Base-by-base conservation (phyloP, 2,329 filamentous ascomycete genomes). In the Penicillium frequentans region DNA sequence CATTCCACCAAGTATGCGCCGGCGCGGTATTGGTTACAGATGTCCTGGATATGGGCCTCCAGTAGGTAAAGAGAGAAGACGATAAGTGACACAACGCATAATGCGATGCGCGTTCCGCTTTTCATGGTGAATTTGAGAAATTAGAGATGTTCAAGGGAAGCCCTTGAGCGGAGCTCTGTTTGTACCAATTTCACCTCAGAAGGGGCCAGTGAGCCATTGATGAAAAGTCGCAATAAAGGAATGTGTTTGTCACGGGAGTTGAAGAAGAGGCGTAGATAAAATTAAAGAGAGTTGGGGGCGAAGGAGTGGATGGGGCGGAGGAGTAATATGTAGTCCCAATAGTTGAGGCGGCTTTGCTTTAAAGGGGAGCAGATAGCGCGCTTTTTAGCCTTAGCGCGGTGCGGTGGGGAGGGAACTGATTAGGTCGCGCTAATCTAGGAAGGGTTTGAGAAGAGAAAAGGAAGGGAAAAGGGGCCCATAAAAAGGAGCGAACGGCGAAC, bases 1-100 rank as follows among this genome's bases (percentile, higher is more conserved):
- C 67, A 73, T 43, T 71, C 64, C n/a, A 65, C 52, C 51, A 75
- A 29, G 55, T 75, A 75, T 62, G 64, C 63, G 63, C 69, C 71
- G 16, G 72, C 70, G 60, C 68, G 65, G 59, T 75, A 75, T 56
- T 74, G 73, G 52, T 72, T 63, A 55, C 60, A 70, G 16, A 75
- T 51, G 49, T 75, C 73, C 54, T 67, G 57, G 6, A 76, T 62
- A 57, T 72, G 68, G 10, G 62, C 52, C 46, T 70, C 65, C n/a
- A 75, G 56, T 23, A 75, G 59, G 33, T 69, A 73, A 4, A 73
- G 33, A 3, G 66, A 62, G 46, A 72, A 59, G 10, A 71, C 43
- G 10, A 73, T 45, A 13, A 73, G 33, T 13, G 64, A 45, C 3
- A 57, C 51, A 23, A 61, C 55, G 55, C 67, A 70, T 52, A 70